These are phyloP conservation scores for Pseudopediastrum boryanum DNA, from an alignment of 139 green algal genomes.

Conservation along the genomic window DNA sequence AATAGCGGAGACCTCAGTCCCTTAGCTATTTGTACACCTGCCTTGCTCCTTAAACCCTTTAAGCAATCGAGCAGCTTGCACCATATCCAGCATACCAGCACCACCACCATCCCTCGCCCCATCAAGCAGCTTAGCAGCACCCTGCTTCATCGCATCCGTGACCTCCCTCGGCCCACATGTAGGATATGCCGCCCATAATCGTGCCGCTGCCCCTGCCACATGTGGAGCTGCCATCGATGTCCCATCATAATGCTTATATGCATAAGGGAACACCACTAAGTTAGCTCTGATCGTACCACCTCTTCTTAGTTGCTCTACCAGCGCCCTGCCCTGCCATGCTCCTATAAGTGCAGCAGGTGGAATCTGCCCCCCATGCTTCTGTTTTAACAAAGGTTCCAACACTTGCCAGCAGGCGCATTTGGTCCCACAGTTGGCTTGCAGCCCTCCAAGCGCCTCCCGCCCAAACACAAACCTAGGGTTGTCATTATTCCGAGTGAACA, in stretches of 20 bases:
- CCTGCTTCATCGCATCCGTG: constrained; percentile 5
- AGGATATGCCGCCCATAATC: constrained; percentile 22
- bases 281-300: background rate
- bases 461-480: background rate
- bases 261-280: background rate
- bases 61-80: too few species aligned
- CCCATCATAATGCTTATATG: constrained; percentile 27
- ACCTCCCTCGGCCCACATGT: constrained; percentile 7
- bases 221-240: constrained; percentile 34
- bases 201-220: constrained; percentile 21
- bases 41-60: too few species aligned
- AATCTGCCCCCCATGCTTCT: background rate
- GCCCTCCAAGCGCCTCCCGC: constrained; percentile 11
- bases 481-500: background rate
- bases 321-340: background rate
- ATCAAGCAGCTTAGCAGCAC: constrained; percentile 7
- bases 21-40: too few species aligned
- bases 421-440: constrained; percentile 19
- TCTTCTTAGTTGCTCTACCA: background rate
- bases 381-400: background rate
- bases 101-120: too few species aligned
- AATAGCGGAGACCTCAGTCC: too few species aligned
- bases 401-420: constrained; percentile 26
- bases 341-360: constrained; percentile 11
- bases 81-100: too few species aligned